Evolutionary conservation across 2,329 filamentous ascomycete genomes (phyloP), one percentile per base, ranked within the genome.

Genomic region (Fusarium sp.): DNA sequence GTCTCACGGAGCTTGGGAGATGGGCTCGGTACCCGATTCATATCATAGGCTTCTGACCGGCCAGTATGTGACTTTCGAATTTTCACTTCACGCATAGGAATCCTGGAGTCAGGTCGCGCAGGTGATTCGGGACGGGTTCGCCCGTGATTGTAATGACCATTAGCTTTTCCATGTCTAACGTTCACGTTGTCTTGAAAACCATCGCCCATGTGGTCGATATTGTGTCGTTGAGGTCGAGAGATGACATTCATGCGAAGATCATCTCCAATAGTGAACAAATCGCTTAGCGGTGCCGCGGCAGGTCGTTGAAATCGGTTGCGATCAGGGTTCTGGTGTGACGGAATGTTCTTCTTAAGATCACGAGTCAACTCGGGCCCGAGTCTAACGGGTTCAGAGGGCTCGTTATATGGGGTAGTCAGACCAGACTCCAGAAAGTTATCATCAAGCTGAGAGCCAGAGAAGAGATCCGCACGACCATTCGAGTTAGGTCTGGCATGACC

Each of bases 341-440:
- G 71, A 29, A 73, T 68, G 16, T 62, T 63, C 63, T 68, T 75
- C 59, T 62, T 70, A 40, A 76, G 74, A 46, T 75, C 74, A 18
- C 67, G 72, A 57, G 73, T 59, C 52, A 76, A 59, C 51, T 75
- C 74, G 14, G 70, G 70, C 22, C 54, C 64, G 12, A 76, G 71
- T 43, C 72, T 63, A 45, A 76, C 53, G 24, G 63, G 63, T 16
- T 71, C 75, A 8, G 70, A 74, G 20, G 67, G 75, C 50, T 80
- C 79, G 30, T 78, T 80, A 18, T 73, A 75, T 16, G 80, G 80
- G 16, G 80, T 81, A 14, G 80, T 80, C 7, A 80, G 67, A 9
- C 79, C 78, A 29, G 80, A 82, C 22, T 79, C 76, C 79, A 82
- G 80, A 43, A 82, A 82, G 47, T 76, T 77, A 12, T 82, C 80